Base-by-base conservation (phyloP, 176 grass and related monocot genomes). In the Puya raimondii region DNA sequence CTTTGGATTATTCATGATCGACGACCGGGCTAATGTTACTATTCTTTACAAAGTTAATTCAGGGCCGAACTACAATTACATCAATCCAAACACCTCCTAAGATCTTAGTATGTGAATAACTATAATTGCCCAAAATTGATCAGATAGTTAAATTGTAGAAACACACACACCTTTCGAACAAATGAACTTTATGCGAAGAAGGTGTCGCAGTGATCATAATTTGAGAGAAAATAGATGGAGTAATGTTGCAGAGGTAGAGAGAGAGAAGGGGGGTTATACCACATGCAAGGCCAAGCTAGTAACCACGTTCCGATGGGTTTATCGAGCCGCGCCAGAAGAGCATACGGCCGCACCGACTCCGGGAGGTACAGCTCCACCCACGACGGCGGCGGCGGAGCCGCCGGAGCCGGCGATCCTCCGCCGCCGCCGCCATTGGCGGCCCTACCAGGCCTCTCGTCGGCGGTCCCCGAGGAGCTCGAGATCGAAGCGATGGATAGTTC, bases 291-390 rank as follows among this genome's bases (percentile, higher is more conserved):
- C 92, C 92, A 91, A 1, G 79, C 78, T 2, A 96, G 81, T 59
- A 96, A 78, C 88, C 88, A 91, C 21, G 83, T 85, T 16, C 88
- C 88, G 10, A 96, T 85, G 20, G 92, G 85, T 67, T 91, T 91
- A 83, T 96, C 88, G 65, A 91, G 49, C 68, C 88, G 82, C 13
- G 88, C 88, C n/a, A 91, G 88, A 59, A 84, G 80, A 2, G 85
- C 92, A 78, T 96, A 91, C 0, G 92, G 88, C 3, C 78, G 80
- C 33, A 78, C 75, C 54, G 74, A 80, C 66, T 74, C 63, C 1
- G 88, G 91, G 53, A 96, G 59, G 80, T 78, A 96, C 29, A 42
- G 54, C 17, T 91, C 78, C 56, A 88, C 68, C 88, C 92, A 96
- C n/a, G 88, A 80, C 29, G 33, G 66, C 47, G 33, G 66, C 47